Conservation (phyloP, 345 rosid species). For the Hypericum perforatum region DNA sequence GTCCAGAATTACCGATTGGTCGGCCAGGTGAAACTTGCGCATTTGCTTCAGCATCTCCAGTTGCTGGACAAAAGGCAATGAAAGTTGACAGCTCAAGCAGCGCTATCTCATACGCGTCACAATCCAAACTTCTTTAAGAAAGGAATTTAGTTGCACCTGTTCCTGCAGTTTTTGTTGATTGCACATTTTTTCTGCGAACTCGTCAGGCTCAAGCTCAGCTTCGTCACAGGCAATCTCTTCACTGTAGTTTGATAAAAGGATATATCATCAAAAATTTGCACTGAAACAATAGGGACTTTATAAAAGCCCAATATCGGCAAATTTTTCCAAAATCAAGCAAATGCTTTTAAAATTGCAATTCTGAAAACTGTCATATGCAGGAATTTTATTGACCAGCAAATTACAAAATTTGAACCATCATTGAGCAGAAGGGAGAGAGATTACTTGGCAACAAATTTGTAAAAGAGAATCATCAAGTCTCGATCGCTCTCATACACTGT, state of each 20-base stretch:
- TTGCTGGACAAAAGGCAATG: slow-evolving; percentile 35
- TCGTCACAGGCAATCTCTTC: slow-evolving; percentile 77
- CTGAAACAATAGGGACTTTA: background rate
- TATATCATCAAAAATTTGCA: background rate
- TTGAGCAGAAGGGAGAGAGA: slow-evolving; percentile 9
- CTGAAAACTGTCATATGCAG: too few relatives aligned
- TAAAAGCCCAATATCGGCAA: too few relatives aligned
- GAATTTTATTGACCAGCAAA: too few relatives aligned
- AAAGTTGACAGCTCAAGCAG: background rate
- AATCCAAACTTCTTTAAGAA: too few relatives aligned
- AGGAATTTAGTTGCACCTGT: slow-evolving; percentile 25
- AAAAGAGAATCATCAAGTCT: slow-evolving; percentile 69
- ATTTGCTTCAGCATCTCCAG: slow-evolving; percentile 73
- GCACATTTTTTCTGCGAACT: slow-evolving; percentile 42
- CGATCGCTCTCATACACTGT: slow-evolving; percentile 52
- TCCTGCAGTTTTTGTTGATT: slow-evolving; percentile 48
- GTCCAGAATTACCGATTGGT: slow-evolving; percentile 58
- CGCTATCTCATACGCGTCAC: background rate
- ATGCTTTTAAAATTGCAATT: too few relatives aligned
- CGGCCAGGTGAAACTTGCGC: slow-evolving; percentile 59
- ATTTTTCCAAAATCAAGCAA: too few relatives aligned
- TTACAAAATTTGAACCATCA: too few relatives aligned
- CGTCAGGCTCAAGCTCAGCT: slow-evolving; percentile 68
- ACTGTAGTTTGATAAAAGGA: slow-evolving; percentile 21
- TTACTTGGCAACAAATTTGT: slow-evolving; percentile 64